Evolutionary conservation across 2,329 filamentous ascomycete species (phyloP), one percentile per base, ranked within the genome.

Genomic region (Aureobasidium namibiae): DNA sequence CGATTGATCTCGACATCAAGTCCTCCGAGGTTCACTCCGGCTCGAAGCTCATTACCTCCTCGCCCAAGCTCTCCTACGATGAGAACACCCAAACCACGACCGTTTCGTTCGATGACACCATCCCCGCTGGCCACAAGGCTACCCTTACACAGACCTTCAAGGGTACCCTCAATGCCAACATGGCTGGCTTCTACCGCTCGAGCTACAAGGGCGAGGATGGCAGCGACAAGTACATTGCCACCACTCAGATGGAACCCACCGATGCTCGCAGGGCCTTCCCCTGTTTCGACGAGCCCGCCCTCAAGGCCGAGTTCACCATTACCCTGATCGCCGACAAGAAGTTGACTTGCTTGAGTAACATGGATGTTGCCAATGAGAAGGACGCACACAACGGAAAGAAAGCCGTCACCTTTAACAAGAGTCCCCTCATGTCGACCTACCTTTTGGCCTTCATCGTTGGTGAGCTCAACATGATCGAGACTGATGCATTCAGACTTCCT

Each of bases 131-230:
- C 24, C 81, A 82, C 68, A 92, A 91, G 78, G 89, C 88, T 21
- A 85, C 86, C 74, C 75, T 95, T 62, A 85, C 86, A 69, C 83
- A 91, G 67, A 86, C 82, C 65, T 96, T 95, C 74, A 86, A 83
- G 10, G 91, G 91, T 41, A 81, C 80, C 44, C 77, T 96, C 68
- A 96, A 95, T 73, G 89, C 95, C 72, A 92, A 94, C 76, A 95
- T 97, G 90, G 92, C 92, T 50, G 92, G 92, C 49, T 97, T 97
- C 82, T 97, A 97, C 76, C 85, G 92, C 61, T 96, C 91, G 1
- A 95, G 90, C 7, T 97, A 92, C 80, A 95, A 94, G 79, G 86
- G 84, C 62, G 76, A 83, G 50, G 85, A 94, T 68, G 92, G 92
- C 39, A 84, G 83, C 61, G 85, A 87, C 61, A 89, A 88, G 65